Evolutionary conservation across 768 basidiomycete genomes (phyloP), one percentile per base, ranked within the genome.

Genomic region (Leccinum barrowsii): DNA sequence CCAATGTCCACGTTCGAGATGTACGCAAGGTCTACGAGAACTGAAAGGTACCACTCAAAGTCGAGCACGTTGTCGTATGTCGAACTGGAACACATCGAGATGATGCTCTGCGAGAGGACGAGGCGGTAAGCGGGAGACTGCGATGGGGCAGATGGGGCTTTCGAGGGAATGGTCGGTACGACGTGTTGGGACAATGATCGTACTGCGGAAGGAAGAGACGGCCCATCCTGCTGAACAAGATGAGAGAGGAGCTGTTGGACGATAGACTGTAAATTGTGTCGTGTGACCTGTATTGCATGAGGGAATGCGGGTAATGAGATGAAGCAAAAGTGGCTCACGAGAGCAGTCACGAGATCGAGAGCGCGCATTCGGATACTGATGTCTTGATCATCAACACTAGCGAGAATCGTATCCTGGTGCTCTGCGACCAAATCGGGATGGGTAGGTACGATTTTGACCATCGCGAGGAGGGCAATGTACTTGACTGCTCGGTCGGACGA

Each of bases 41-140:
- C 93, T 5, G 96, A 97, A 21, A 98, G 80, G 71, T 94, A 97
- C 96, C 97, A 99, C 69, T 98, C 92, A 68, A 98, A 98, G 74
- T 98, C 95, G 48, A 82, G 80, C 26, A 99, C 81, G 66, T 94
- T 89, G 54, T 87, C 86, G 70, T 96, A 98, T 21, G 87, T 89
- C 37, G 85, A 85, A 56, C 84, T 82, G 2, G 92, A 89, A 57
- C 92, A 89, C 65, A 98, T 90, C n/a, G 79, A 75, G n/a, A 98
- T 79, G 60, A 98, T 22, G 22, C 22, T 22, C 21, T 90, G 17
- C 8, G 91, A 82, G 34, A 99, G 82, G 46, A 86, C 83, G 93
- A 94, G 80, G 17, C 97, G 90, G 68, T 98, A 98, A 2, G 91
- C 86, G 0, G 91, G 80, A 0, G 92, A 89, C 66, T 91, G 85